These are phyloP conservation scores for Bipolaris sorokiniana DNA, from an alignment of 2,329 filamentous ascomycete genomes.

Conservation along the genomic window DNA sequence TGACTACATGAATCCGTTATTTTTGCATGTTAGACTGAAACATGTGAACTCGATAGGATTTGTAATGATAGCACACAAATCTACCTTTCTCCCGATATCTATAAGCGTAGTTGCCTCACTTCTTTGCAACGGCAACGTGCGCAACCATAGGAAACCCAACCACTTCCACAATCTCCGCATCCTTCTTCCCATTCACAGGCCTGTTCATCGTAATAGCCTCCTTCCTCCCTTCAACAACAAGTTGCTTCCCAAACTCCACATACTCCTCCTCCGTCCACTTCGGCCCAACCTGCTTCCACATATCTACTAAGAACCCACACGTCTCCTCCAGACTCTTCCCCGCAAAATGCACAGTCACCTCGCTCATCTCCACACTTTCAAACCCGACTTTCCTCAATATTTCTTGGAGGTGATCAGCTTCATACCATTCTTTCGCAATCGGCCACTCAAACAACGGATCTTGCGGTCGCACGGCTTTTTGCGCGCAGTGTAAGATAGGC, in stretches of 20 bases:
- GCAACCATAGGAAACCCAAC: constrained; percentile 14
- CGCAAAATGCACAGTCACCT: constrained; percentile 15
- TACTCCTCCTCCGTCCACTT: constrained; percentile 14
- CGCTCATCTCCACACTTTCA: constrained; percentile 7
- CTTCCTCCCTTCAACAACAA: constrained; percentile 2
- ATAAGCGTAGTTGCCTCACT: background rate
- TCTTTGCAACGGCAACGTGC: constrained; percentile 16
- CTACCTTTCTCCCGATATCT: no score
- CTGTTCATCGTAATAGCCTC: background rate
- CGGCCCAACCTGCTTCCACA: constrained; percentile 9
- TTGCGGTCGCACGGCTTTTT: constrained; percentile 10
- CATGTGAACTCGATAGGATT: no score
- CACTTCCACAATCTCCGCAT: constrained; percentile 7
- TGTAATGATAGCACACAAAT: no score
- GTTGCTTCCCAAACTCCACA: constrained; percentile 6
- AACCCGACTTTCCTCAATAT: constrained; percentile 15
- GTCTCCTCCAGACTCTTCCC: constrained; percentile 9
- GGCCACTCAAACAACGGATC: constrained; percentile 17
- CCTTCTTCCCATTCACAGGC: constrained; percentile 7
- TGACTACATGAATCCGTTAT: background rate
- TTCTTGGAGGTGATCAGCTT: constrained; percentile 9
- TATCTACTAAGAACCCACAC: constrained; percentile 5
- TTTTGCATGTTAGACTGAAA: background rate
- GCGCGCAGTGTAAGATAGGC: constrained; percentile 9
- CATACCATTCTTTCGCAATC: constrained; percentile 21